Base-by-base conservation (phyloP, 2,329 filamentous ascomycete genomes). In the Colletotrichum shisoi region DNA sequence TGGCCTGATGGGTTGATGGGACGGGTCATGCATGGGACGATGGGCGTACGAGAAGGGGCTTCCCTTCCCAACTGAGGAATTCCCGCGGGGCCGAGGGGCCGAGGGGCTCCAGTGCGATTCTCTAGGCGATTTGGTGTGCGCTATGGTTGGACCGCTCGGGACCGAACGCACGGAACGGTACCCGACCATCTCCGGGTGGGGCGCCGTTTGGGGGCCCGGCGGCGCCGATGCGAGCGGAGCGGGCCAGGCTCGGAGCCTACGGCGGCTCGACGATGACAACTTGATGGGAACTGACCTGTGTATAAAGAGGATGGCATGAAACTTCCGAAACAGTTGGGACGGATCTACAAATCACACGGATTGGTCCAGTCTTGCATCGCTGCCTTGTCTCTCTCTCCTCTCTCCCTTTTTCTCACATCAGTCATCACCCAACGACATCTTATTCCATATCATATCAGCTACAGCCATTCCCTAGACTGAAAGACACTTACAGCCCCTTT, bases 221-320 rank as follows among this genome's bases (percentile, higher is more conserved):
- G 4, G 27, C 11, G 27, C 42, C 42, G n/a, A n/a, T 8, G n/a
- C 56, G 40, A 39, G n/a, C 56, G 42, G 42, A 44, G 44, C 56
- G 12, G 19, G 27, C 13, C n/a, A 48, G n/a, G 12, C 31, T 15
- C 17, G 53, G 24, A 31, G 39, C 39, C n/a, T 57, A 6, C 21
- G 9, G n/a, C 9, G 24, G 11, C 53, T 4, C n/a, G 7, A 44
- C 34, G 5, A 19, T 34, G 19, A 19, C 9, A 4, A 4, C 15
- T 27, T 27, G 4, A 34, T 0, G 24, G 11, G 17, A 19, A 19
- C 13, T 27, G 24, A 4, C 1, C 24, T 27, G 24, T 8, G 27
- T 57, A 57, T 57, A 45, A 46, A 46, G 12, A 21, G 48, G 48
- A 24, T 19, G 17, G 40, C 40, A 2, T 57, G 27, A 11, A 34